Evolutionary conservation across 2,329 filamentous ascomycete species (phyloP).

Genomic region (Sporothrix inflata): DNA sequence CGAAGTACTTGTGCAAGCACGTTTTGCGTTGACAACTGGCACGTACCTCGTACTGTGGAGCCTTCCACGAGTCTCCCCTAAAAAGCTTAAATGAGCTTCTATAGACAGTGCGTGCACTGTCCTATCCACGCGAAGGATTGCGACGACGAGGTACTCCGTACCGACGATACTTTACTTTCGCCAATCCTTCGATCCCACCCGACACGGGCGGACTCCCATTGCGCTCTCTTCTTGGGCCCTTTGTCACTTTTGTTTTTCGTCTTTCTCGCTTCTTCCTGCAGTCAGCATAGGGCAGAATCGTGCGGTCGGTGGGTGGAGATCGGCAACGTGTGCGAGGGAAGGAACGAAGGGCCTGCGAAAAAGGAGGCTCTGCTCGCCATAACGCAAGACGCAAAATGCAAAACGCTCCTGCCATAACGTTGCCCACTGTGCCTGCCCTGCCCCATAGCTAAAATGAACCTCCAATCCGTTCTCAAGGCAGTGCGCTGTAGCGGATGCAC

Average conservation of each 20-base stretch:
- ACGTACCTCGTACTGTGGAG: constrained; percentile 1
- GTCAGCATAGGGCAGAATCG: background rate
- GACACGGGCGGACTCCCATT: background rate
- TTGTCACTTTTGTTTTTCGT: background rate
- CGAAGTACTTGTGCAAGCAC: background rate
- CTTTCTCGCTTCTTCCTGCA: background rate
- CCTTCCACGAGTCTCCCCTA: background rate
- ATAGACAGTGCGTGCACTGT: background rate
- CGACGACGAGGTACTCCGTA: background rate
- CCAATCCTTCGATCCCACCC: background rate
- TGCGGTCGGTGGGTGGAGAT: background rate
- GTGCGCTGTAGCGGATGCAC: background rate
- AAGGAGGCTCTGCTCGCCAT: constrained; percentile 14
- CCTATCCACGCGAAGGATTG: background rate
- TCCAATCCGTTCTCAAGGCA: background rate
- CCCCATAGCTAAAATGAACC: background rate
- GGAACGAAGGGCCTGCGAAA: background rate
- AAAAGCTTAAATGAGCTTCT: background rate
- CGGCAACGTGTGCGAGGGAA: background rate
- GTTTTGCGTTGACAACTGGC: background rate
- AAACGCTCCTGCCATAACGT: background rate
- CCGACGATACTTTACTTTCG: background rate
- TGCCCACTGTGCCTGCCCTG: background rate
- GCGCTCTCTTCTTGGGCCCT: background rate
- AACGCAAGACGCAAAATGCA: background rate